Evolutionary conservation across 2,329 filamentous ascomycete genomes (phyloP).

Genomic region (Clonostachys rhizophaga): DNA sequence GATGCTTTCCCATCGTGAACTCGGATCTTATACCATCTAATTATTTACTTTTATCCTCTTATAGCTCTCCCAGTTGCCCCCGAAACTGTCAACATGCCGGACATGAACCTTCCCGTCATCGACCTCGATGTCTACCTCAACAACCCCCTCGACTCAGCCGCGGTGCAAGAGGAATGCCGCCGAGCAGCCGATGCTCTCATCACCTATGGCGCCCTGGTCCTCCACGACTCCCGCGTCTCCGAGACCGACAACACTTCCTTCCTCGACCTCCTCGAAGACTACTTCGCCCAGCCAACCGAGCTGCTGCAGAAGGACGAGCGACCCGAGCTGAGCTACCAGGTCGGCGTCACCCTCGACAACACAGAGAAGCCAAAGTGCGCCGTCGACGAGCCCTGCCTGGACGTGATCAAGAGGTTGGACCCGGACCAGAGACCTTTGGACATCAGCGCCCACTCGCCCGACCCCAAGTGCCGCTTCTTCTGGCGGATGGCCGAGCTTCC

Average conservation of each 20-base stretch:
- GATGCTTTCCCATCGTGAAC: too few species aligned
- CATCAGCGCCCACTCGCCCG: slow-evolving; percentile 48
- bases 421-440: slow-evolving; percentile 53
- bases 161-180: slow-evolving; percentile 43
- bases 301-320: slow-evolving; percentile 45
- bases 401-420: slow-evolving; percentile 48
- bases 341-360: slow-evolving; percentile 58
- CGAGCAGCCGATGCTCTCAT: slow-evolving; percentile 52
- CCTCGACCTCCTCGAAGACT: slow-evolving; percentile 59
- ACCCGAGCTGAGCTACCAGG: slow-evolving; percentile 54
- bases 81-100: background rate
- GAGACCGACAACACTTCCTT: slow-evolving; percentile 51
- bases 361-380: slow-evolving; percentile 61
- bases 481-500: slow-evolving; percentile 53
- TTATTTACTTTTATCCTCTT: too few species aligned
- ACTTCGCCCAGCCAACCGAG: slow-evolving; percentile 52
- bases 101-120: slow-evolving; percentile 55
- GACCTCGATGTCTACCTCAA: slow-evolving; percentile 54
- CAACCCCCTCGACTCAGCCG: slow-evolving; percentile 32
- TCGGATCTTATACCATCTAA: too few species aligned
- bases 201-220: slow-evolving; percentile 53
- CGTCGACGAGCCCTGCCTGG: slow-evolving; percentile 55
- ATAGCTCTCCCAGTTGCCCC: too few species aligned
- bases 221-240: slow-evolving; percentile 55
- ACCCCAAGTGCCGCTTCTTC: slow-evolving; percentile 61